Conservation (phyloP, 257 asterid genomes). For the Capsicum baccatum region DNA sequence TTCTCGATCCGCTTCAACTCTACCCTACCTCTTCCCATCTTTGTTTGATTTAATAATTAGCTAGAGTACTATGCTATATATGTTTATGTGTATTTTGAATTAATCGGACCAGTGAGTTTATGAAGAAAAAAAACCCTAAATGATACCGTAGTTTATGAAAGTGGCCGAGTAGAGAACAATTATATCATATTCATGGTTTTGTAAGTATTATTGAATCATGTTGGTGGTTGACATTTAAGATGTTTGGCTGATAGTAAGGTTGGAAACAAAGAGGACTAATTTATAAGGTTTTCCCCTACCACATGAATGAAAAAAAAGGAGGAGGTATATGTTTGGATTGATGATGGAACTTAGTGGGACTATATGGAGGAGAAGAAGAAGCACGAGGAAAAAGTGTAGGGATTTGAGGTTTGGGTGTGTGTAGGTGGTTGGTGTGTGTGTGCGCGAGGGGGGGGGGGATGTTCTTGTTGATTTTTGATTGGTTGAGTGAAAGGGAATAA, state of each 20-base stretch:
- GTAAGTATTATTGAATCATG: not conserved
- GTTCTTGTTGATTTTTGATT: not conserved
- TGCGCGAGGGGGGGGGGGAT: not conserved
- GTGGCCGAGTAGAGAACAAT: not conserved
- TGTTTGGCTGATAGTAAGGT: not conserved
- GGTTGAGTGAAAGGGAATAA: conserved; percentile 9
- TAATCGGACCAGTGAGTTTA: not conserved
- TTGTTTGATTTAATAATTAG: not conserved
- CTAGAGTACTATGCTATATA: not conserved
- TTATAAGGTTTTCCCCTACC: conserved; percentile 10
- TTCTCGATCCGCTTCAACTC: conserved; percentile 75
- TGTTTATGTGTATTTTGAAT: not conserved
- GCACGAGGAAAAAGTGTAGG: not conserved
- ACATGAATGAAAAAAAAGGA: not conserved
- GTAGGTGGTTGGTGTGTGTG: no score
- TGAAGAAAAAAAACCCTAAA: not conserved
- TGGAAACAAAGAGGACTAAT: not conserved
- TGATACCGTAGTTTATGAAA: not conserved
- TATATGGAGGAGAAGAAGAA: not conserved
- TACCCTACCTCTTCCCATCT: conserved; percentile 82
- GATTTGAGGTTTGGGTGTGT: no score
- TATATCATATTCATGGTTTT: not conserved
- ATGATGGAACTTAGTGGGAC: not conserved
- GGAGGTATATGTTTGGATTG: not conserved
- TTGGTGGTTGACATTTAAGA: not conserved